These are phyloP conservation scores for Trametes cingulata DNA, from an alignment of 768 basidiomycete species.

Conservation along the genomic window DNA sequence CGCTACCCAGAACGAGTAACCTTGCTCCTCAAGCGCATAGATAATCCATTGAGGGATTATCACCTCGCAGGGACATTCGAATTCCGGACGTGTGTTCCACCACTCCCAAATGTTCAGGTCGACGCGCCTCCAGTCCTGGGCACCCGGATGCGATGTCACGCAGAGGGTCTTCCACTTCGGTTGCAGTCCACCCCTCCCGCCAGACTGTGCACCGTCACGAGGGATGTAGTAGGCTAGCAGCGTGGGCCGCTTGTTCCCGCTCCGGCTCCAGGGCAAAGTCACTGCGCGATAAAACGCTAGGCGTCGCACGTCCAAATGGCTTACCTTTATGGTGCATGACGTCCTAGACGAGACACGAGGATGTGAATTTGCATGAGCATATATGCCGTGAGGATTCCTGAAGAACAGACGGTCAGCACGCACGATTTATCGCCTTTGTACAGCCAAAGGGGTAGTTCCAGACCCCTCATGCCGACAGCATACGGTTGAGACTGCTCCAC, in stretches of 20 bases:
- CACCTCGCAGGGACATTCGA: neutral
- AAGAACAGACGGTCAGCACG: too few species aligned
- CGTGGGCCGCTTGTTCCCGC: too few species aligned
- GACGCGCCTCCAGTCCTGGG: neutral
- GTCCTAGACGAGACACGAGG: neutral
- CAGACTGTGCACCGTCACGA: too few species aligned
- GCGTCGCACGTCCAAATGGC: too few species aligned
- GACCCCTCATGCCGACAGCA: neutral
- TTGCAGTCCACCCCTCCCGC: too few species aligned
- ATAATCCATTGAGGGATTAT: neutral
- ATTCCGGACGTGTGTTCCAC: neutral
- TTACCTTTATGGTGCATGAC: neutral
- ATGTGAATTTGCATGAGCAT: too few species aligned
- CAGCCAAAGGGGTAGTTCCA: neutral
- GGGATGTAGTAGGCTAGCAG: neutral
- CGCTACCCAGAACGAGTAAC: neutral
- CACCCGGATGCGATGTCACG: neutral
- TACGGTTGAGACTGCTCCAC: neutral
- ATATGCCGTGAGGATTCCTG: too few species aligned
- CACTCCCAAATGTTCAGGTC: neutral
- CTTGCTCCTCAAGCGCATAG: neutral
- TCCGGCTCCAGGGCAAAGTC: neutral
- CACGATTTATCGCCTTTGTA: neutral
- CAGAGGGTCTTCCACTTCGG: neutral
- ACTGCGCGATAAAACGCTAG: neutral